Evolutionary conservation across 345 rosid species (phyloP).

Genomic region (Sonneratia caseolaris): DNA sequence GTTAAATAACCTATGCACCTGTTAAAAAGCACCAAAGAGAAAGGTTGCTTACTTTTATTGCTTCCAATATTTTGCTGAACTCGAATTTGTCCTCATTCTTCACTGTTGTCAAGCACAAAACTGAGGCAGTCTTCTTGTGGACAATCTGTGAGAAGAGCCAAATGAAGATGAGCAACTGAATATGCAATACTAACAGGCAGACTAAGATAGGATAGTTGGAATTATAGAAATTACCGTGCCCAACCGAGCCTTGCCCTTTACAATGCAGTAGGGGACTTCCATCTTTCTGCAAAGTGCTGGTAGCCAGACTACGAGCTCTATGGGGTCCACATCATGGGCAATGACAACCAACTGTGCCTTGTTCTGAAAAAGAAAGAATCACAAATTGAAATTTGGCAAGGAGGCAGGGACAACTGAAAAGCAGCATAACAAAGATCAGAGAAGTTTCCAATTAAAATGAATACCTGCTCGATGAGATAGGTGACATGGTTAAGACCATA

Average conservation of each 20-base stretch:
- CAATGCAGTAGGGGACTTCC: constrained; percentile 41
- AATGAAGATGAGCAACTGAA: neutral
- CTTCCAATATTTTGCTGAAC: constrained; percentile 51
- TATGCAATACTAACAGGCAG: neutral
- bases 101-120: constrained; percentile 45
- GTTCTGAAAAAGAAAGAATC: constrained; percentile 18
- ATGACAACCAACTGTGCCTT: constrained; percentile 49
- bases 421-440: too few species aligned
- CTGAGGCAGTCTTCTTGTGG: constrained; percentile 63
- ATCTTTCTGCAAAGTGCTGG: constrained; percentile 43
- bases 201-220: too few species aligned
- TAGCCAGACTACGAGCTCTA: constrained; percentile 39
- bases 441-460: too few species aligned
- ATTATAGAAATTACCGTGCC: too few species aligned
- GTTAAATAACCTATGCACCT: neutral
- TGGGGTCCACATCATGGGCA: constrained; percentile 43
- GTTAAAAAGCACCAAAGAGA: neutral
- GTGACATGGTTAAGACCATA: constrained; percentile 10
- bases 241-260: constrained; percentile 32
- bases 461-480: too few species aligned
- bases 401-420: too few species aligned
- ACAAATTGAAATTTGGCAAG: too few species aligned
- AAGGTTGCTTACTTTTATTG: neutral
- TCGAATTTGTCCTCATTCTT: constrained; percentile 64
- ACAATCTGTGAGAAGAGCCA: constrained; percentile 26